Conservation (phyloP, 305 asterid genomes). For the Striga hermonthica region DNA sequence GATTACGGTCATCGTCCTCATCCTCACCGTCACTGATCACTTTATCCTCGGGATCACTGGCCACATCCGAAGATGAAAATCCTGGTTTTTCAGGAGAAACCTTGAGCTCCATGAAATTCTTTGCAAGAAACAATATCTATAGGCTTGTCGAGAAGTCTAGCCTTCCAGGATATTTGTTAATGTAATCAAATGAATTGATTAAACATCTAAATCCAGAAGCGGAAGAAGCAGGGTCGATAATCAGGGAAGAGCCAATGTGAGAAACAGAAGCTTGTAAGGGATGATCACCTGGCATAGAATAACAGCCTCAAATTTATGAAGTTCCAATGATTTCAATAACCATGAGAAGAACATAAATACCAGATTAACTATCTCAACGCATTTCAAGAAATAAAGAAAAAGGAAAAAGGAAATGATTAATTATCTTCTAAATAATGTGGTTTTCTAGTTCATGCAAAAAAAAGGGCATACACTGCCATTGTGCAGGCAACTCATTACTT, state of each 20-base stretch:
- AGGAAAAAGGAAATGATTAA: too few relatives aligned
- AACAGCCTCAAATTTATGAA: constrained; percentile 3
- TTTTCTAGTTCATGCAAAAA: too few relatives aligned
- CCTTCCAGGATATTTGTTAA: constrained; percentile 24
- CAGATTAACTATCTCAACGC: neutral
- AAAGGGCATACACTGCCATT: too few relatives aligned
- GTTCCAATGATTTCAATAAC: constrained; percentile 9
- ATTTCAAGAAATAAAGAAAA: neutral
- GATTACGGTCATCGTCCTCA: constrained; percentile 99
- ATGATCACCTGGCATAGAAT: constrained; percentile 22
- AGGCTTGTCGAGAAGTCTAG: constrained; percentile 22
- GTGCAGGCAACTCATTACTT: too few relatives aligned
- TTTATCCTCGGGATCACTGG: constrained; percentile 81
- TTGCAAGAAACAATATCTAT: constrained; percentile 25
- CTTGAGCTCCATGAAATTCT: constrained; percentile 65
- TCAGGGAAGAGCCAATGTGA: constrained; percentile 12
- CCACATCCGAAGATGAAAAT: constrained; percentile 60
- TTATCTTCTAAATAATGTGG: too few relatives aligned
- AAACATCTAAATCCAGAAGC: constrained; percentile 26
- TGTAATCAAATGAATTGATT: constrained; percentile 16
- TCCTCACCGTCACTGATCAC: constrained; percentile 94
- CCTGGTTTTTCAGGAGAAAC: constrained; percentile 64
- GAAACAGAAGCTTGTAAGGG: constrained; percentile 24
- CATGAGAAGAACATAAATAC: constrained; percentile 10
- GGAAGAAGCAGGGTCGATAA: constrained; percentile 23